Conservation (phyloP, 768 basidiomycete genomes). For the Tylopilus plumbeoviolaceoides region DNA sequence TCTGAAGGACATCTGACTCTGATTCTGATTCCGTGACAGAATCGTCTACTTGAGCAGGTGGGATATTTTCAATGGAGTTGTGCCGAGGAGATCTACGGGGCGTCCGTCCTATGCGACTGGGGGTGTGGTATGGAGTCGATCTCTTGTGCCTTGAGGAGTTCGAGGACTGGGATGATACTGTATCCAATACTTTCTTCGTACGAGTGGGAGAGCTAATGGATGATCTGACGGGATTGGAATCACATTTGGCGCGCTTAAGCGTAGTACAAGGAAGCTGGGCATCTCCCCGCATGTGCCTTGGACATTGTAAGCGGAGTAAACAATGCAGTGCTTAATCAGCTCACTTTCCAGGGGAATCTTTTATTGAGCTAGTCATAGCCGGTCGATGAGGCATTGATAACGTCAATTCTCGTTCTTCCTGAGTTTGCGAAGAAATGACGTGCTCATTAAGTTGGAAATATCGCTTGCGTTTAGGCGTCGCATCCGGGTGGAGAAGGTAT, state of each 20-base stretch:
- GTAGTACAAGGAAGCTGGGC: background rate
- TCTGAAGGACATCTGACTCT: constrained; percentile 14
- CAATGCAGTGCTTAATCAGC: background rate
- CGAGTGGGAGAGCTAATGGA: background rate
- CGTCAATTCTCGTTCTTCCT: constrained; percentile 28
- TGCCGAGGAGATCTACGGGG: background rate
- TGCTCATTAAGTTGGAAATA: constrained; percentile 16
- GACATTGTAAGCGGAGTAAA: constrained; percentile 9
- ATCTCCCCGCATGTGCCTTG: background rate
- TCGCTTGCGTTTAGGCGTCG: constrained; percentile 35
- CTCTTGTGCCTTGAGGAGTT: background rate
- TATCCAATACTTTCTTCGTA: constrained; percentile 1
- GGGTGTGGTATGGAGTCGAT: constrained; percentile 1
- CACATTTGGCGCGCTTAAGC: background rate
- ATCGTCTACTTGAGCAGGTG: constrained; percentile 16
- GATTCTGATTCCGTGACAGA: constrained; percentile 32
- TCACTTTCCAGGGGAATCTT: constrained; percentile 13
- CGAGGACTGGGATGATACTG: background rate
- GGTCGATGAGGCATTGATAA: constrained; percentile 6
- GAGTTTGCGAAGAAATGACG: constrained; percentile 32
- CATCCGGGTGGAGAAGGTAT: constrained; percentile 29
- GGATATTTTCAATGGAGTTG: constrained; percentile 5
- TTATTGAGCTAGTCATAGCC: background rate
- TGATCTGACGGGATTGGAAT: constrained; percentile 2
- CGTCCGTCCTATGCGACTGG: background rate